Conservation (phyloP, 306 rosid genomes). For the Pyrus pyrifolia region DNA sequence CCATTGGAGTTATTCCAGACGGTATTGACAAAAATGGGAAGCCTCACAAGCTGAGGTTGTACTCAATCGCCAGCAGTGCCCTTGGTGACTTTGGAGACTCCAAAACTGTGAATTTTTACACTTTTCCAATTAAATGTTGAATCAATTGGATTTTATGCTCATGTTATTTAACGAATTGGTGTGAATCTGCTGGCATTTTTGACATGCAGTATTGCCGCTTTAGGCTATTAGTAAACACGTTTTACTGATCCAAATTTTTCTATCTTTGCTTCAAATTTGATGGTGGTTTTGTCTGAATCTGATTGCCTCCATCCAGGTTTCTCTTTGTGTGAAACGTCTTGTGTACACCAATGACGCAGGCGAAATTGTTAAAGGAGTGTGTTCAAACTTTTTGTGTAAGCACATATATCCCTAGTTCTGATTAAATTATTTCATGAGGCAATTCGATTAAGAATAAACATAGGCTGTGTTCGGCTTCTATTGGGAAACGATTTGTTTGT, state of each 20-base stretch:
- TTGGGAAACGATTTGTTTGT: background rate
- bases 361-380: constrained; percentile 89
- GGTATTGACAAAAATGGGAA: constrained; percentile 88
- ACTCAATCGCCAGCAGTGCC: constrained; percentile 94
- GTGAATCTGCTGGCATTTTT: background rate
- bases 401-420: constrained; percentile 12
- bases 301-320: constrained; percentile 54
- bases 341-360: constrained; percentile 88
- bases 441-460: background rate
- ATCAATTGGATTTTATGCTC: background rate
- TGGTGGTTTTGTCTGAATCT: background rate
- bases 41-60: constrained; percentile 83
- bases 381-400: constrained; percentile 96
- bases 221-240: background rate
- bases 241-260: background rate
- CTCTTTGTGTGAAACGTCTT: constrained; percentile 87
- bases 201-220: background rate
- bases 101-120: constrained; percentile 57
- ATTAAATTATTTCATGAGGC: background rate
- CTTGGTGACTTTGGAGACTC: constrained; percentile 92
- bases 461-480: background rate
- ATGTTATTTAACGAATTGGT: background rate
- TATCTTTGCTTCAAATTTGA: background rate
- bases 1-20: constrained; percentile 80
- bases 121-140: background rate